Conservation (phyloP, 2,329 filamentous ascomycete species). For the Neofusicoccum cordaticola region DNA sequence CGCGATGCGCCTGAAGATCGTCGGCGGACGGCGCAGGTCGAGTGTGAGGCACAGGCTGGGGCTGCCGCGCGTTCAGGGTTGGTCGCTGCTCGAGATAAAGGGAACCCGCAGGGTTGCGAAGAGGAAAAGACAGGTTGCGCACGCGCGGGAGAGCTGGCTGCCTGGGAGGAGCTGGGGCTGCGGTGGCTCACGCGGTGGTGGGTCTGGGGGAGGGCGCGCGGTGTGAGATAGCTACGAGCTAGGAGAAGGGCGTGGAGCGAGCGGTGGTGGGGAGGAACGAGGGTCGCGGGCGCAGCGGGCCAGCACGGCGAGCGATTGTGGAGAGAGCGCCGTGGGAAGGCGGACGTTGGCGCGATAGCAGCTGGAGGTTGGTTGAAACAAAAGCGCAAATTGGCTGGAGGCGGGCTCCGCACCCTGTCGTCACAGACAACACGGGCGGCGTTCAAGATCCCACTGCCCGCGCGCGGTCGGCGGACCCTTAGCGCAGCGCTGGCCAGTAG, state of each 20-base stretch:
- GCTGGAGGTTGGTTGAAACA: conserved; percentile 6
- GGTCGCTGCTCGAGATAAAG: neutral
- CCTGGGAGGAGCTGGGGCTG: neutral
- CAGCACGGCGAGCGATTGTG: neutral
- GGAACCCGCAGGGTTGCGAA: neutral
- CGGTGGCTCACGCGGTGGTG: conserved; percentile 13
- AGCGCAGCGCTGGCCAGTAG: neutral
- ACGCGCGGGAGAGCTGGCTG: conserved; percentile 1
- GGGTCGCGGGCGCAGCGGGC: neutral
- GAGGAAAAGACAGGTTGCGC: conserved; percentile 13
- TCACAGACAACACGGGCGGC: conserved; percentile 9
- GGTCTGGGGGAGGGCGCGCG: conserved; percentile 2
- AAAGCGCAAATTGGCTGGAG: conserved; percentile 9
- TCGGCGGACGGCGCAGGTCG: neutral
- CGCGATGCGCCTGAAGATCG: neutral
- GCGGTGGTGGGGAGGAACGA: conserved; percentile 12
- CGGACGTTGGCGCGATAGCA: neutral
- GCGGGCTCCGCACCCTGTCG: conserved; percentile 2
- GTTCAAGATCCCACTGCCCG: conserved; percentile 5
- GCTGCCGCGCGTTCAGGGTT: conserved; percentile 9
- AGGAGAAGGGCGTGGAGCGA: neutral
- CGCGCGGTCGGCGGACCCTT: conserved; percentile 1
- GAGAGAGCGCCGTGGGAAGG: neutral
- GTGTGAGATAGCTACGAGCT: neutral
- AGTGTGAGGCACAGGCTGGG: neutral